A percentile compares a stretch with the other conserved stretches of the same genome.
phyloP scores from a whole-genome alignment of 345 rosid genomes.

The Eucalyptus cloeziana region DNA sequence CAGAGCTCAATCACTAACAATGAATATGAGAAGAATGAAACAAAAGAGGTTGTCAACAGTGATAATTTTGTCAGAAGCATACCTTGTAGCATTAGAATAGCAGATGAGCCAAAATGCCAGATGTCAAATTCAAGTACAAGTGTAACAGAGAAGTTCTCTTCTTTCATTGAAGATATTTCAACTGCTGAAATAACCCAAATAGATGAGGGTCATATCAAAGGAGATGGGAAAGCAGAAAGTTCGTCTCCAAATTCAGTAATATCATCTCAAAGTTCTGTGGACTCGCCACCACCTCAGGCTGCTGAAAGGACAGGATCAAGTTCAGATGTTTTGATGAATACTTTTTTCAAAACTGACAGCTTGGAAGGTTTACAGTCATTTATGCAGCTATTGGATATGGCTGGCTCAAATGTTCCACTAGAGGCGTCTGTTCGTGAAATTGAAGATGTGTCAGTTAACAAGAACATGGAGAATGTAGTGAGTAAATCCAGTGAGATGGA shows the following conservation, averaged over 20 bases:
- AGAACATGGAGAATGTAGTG: conserved; percentile 8
- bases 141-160: conserved; percentile 2
- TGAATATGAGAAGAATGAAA: conserved; percentile 22
- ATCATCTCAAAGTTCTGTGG: conserved; percentile 35
- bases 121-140: conserved; percentile 5
- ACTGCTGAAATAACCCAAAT: conserved; percentile 6
- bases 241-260: conserved; percentile 49
- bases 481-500: not conserved
- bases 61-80: conserved; percentile 29
- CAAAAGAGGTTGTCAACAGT: conserved; percentile 33
- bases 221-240: conserved; percentile 1
- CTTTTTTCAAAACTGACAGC: not conserved
- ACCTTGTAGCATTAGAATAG: conserved; percentile 15
- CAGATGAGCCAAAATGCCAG: conserved; percentile 12
- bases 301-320: conserved; percentile 39
- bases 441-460: conserved; percentile 1
- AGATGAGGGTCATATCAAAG: not conserved
- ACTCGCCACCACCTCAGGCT: conserved; percentile 20
- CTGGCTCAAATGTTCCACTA: conserved; percentile 17
- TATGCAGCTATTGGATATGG: conserved; percentile 44
- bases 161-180: conserved; percentile 10
- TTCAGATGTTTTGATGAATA: conserved; percentile 9
- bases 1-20: conserved; percentile 30
- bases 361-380: conserved; percentile 16
- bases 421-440: conserved; percentile 9